Percentiles rank a stretch among this genome's conserved stretches.
Evolutionary conservation across 306 rosid genomes (phyloP).

Genomic region (Betula pendula): DNA sequence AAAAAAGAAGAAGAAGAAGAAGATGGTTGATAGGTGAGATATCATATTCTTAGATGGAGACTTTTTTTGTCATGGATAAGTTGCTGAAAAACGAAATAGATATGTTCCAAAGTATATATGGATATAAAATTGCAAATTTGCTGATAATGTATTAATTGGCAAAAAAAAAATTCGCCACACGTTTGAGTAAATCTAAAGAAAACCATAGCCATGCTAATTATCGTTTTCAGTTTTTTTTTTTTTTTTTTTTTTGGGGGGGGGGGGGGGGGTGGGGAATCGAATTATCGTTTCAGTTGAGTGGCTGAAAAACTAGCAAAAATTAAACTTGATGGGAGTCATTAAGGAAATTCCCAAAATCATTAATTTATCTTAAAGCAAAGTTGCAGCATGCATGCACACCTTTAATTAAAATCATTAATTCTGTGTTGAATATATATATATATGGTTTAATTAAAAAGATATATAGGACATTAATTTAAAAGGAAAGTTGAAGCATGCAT

Average conservation of each 20-base stretch:
- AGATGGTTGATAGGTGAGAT: neutral
- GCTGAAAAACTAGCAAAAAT: neutral
- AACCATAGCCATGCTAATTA: neutral
- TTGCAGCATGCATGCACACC: neutral
- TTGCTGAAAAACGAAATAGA: too few species aligned
- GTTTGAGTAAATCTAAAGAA: neutral
- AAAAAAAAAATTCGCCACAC: neutral
- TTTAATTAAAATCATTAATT: too few species aligned
- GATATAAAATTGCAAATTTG: too few species aligned
- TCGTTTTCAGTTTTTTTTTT: too few species aligned
- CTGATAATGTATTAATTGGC: neutral
- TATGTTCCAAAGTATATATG: too few species aligned
- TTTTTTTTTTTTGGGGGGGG: too few species aligned
- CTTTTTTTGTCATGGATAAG: neutral
- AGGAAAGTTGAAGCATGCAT: conserved; percentile 9
- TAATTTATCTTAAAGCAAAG: neutral
- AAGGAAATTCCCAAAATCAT: neutral
- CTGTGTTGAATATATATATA: too few species aligned
- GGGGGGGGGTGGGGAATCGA: too few species aligned
- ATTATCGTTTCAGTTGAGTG: neutral
- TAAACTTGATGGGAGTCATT: neutral
- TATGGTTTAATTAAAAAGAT: too few species aligned
- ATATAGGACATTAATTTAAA: too few species aligned
- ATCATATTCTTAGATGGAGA: neutral
- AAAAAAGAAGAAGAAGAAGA: too few species aligned